phyloP scores from a whole-genome alignment of 805 yeast species.

The Alloascoidea africana region DNA sequence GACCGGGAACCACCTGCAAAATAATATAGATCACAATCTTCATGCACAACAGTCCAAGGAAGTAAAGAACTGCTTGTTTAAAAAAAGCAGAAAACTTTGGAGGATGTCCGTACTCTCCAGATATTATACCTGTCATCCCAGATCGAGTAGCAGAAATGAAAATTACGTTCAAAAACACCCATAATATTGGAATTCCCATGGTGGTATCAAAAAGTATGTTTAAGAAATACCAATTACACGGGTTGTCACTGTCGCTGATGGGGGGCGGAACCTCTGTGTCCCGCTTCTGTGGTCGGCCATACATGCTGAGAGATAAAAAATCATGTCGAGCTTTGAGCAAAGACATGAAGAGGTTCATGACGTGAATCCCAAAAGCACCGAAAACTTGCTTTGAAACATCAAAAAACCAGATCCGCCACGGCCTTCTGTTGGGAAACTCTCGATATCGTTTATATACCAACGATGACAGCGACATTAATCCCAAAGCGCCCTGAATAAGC shows the following conservation, averaged over 20 bases:
- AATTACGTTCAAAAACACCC: constrained; percentile 36
- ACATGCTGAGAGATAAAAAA: constrained; percentile 11
- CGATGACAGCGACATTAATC: constrained; percentile 59
- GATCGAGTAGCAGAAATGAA: constrained; percentile 29
- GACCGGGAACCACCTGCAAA: constrained; percentile 44
- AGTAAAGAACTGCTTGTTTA: constrained; percentile 60
- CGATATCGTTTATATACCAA: constrained; percentile 60
- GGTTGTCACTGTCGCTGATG: constrained; percentile 38
- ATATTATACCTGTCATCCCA: constrained; percentile 23
- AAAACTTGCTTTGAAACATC: constrained; percentile 84
- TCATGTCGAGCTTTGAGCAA: constrained; percentile 28
- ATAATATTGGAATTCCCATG: constrained; percentile 75
- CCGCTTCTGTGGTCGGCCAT: constrained; percentile 18
- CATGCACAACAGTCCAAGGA: constrained; percentile 44
- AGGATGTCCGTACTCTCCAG: constrained; percentile 54
- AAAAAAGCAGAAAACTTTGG: constrained; percentile 47
- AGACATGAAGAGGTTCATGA: constrained; percentile 59
- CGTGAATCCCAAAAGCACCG: constrained; percentile 78
- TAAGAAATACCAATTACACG: constrained; percentile 92
- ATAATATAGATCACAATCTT: constrained; percentile 45
- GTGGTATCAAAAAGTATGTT: constrained; percentile 87
- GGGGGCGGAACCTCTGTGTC: too few relatives aligned
- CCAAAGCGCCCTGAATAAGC: constrained; percentile 61
- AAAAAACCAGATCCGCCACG: constrained; percentile 77
- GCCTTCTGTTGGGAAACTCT: constrained; percentile 78